phyloP scores from a whole-genome alignment of 352 stramenopile species.

The Phytophthora europaea region DNA sequence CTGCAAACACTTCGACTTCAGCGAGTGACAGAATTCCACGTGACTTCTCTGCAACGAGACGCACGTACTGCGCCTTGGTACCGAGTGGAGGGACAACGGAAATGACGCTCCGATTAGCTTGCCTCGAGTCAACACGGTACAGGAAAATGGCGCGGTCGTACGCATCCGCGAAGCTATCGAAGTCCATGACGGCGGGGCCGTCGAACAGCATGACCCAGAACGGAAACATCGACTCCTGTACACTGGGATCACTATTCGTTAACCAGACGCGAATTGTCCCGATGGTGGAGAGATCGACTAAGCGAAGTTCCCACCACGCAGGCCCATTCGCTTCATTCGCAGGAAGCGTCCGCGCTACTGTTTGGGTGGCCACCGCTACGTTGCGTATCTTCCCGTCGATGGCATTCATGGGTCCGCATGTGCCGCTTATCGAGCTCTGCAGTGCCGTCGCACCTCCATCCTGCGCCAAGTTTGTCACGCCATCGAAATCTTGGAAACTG shows the following conservation, averaged over 20 bases:
- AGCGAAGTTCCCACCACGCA: constrained; percentile 80
- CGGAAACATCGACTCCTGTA: constrained; percentile 69
- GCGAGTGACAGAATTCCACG: constrained; percentile 65
- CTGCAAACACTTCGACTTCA: constrained; percentile 80
- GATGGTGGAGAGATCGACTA: constrained; percentile 52
- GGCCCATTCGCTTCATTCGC: constrained; percentile 33
- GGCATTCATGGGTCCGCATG: constrained; percentile 62
- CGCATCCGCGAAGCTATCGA: constrained; percentile 70
- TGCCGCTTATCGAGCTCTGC: constrained; percentile 76
- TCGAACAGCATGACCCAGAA: constrained; percentile 88
- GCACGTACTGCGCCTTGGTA: constrained; percentile 68
- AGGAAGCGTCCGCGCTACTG: constrained; percentile 57
- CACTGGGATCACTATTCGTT: constrained; percentile 32
- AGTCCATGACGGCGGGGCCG: constrained; percentile 54
- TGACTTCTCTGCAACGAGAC: constrained; percentile 58
- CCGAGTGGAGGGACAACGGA: constrained; percentile 56
- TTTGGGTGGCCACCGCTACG: constrained; percentile 47
- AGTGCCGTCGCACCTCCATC: constrained; percentile 59
- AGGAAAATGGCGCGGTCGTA: constrained; percentile 59
- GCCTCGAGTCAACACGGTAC: constrained; percentile 40
- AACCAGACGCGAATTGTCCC: constrained; percentile 76
- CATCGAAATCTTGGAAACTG: constrained; percentile 63
- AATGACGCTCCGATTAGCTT: constrained; percentile 43
- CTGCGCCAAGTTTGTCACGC: constrained; percentile 59
- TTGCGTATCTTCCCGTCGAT: constrained; percentile 72